Conservation (phyloP, 225 moss, liverwort and hornwort genomes). For the Bryoerythrophyllum caledonicum region DNA sequence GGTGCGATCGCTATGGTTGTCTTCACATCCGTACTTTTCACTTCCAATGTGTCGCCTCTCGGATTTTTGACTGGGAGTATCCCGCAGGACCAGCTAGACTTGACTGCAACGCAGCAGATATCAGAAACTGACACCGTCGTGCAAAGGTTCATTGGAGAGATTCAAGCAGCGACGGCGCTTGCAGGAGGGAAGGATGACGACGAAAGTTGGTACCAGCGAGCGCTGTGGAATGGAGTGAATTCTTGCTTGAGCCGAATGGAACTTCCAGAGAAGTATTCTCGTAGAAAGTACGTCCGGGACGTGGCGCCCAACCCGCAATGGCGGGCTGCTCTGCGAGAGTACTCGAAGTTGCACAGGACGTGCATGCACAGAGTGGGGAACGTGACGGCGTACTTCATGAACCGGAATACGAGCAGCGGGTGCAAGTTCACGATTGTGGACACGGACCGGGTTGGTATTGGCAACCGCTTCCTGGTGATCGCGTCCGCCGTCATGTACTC, state of each 20-base stretch:
- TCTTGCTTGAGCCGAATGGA: conserved; percentile 50
- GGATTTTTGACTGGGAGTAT: background rate
- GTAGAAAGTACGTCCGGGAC: conserved; percentile 26
- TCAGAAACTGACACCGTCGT: background rate
- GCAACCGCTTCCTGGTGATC: conserved; percentile 22
- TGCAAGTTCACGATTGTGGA: conserved; percentile 27
- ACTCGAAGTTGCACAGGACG: conserved; percentile 51
- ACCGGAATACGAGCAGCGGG: background rate
- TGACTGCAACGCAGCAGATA: background rate
- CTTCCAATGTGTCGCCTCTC: background rate
- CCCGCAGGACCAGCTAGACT: background rate
- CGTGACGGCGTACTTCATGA: conserved; percentile 12
- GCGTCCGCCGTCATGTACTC: conserved; percentile 20
- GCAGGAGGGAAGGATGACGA: background rate
- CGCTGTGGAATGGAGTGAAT: conserved; percentile 35
- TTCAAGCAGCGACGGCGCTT: conserved; percentile 14
- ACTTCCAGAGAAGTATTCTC: conserved; percentile 33
- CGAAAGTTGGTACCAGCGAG: background rate
- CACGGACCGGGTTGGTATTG: conserved; percentile 1
- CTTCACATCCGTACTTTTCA: background rate
- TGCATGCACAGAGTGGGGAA: conserved; percentile 40
- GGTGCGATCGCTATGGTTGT: background rate
- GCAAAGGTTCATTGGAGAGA: conserved; percentile 4
- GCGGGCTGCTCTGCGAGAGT: conserved; percentile 41
- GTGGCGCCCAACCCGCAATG: conserved; percentile 22